phyloP scores from a whole-genome alignment of 176 grass and related monocot genomes.

The Cocos nucifera region DNA sequence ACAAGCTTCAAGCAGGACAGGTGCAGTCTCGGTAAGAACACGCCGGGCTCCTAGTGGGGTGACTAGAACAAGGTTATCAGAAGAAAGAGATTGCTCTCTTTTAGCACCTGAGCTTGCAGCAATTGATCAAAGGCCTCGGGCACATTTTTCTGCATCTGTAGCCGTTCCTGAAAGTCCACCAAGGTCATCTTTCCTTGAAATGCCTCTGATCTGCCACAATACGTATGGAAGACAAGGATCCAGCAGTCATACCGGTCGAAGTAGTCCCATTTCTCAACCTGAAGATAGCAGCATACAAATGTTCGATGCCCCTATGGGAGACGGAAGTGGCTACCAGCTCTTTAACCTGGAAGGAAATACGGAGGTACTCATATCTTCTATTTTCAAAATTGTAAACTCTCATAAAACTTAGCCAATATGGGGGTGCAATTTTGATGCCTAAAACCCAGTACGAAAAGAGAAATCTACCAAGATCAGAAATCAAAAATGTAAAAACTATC shows the following conservation, averaged over 20 bases:
- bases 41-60: neutral
- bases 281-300: neutral
- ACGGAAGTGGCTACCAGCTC: neutral
- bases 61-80: neutral
- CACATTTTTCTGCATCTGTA: neutral
- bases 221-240: neutral
- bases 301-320: neutral
- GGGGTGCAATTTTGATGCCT: neutral
- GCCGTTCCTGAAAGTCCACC: neutral
- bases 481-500: too few species aligned
- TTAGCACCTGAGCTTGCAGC: neutral
- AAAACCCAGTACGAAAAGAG: neutral
- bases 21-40: neutral
- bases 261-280: neutral
- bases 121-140: neutral
- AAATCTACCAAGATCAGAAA: too few species aligned
- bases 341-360: conserved; percentile 1
- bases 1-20: neutral
- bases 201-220: neutral
- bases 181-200: neutral
- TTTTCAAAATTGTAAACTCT: neutral
- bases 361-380: conserved; percentile 1
- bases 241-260: neutral
- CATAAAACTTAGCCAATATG: neutral
- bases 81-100: neutral